These are phyloP conservation scores for Trichothecium roseum DNA, from an alignment of 2,329 filamentous ascomycete species.

Conservation along the genomic window DNA sequence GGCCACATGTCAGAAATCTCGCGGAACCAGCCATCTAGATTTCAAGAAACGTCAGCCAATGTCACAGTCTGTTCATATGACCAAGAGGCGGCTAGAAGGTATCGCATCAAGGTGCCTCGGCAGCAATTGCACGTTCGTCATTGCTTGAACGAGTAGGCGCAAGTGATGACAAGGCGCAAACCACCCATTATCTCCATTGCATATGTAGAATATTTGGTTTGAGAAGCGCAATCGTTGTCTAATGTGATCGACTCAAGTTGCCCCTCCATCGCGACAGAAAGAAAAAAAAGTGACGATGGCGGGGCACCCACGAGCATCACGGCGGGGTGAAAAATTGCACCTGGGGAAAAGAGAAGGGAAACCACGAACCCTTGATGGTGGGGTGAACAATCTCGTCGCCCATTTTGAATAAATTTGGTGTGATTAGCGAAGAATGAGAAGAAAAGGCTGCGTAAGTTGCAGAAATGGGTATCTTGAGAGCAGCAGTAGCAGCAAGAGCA, in stretches of 20 bases:
- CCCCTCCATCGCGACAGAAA: no score
- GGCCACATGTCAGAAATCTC: slow-evolving; percentile 99
- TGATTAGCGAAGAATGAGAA: background rate
- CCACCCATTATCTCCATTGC: background rate
- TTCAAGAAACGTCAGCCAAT: slow-evolving; percentile 6
- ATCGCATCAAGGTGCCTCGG: background rate
- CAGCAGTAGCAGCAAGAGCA: no score
- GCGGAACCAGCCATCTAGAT: slow-evolving; percentile 98
- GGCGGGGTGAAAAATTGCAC: slow-evolving; percentile 8
- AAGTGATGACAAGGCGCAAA: no score
- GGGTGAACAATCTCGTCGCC: slow-evolving; percentile 57
- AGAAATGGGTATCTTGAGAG: background rate
- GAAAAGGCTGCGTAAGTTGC: background rate
- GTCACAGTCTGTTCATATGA: background rate
- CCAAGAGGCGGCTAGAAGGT: no score
- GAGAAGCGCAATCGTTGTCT: slow-evolving; percentile 1
- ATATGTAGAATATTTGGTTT: background rate
- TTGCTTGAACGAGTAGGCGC: slow-evolving; percentile 1
- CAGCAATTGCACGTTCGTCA: background rate
- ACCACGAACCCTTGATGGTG: slow-evolving; percentile 59
- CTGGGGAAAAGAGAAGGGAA: slow-evolving; percentile 4
- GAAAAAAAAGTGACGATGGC: slow-evolving; percentile 4
- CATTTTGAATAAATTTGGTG: slow-evolving; percentile 37
- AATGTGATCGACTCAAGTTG: background rate
- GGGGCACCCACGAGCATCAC: slow-evolving; percentile 5